These are phyloP conservation scores for Phyllostachys edulis DNA, from an alignment of 176 grass and related monocot genomes.

Conservation along the genomic window DNA sequence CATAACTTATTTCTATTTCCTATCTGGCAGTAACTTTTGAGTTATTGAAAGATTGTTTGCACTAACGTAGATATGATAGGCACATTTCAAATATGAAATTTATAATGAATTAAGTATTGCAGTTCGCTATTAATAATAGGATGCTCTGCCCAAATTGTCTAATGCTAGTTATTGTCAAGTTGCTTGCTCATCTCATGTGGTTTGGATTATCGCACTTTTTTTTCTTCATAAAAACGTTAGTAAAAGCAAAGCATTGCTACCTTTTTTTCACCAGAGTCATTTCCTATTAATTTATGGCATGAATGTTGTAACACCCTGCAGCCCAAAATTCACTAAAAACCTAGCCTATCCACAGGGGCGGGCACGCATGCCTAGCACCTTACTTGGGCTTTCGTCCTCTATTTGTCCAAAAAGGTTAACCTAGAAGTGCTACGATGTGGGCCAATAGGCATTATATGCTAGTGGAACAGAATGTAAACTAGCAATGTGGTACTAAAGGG, in stretches of 20 bases:
- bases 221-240: neutral
- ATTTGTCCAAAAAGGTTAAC: no score
- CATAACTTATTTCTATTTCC: neutral
- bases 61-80: neutral
- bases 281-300: neutral
- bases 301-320: no score
- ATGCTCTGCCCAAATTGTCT: constrained; percentile 5
- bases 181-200: constrained; percentile 5
- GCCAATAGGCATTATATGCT: no score
- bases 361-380: no score
- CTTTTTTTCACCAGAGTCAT: neutral
- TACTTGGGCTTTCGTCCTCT: no score
- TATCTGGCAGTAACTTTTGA: neutral
- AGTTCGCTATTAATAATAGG: neutral
- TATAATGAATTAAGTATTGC: neutral
- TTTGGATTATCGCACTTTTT: neutral
- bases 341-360: no score
- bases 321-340: no score
- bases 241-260: neutral
- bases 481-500: no score
- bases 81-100: neutral
- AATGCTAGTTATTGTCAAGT: constrained; percentile 3
- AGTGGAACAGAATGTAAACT: no score
- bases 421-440: no score
- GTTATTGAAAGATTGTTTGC: neutral